Evolutionary conservation across 2,329 filamentous ascomycete species (phyloP).

Genomic region (Colletotrichum musae): DNA sequence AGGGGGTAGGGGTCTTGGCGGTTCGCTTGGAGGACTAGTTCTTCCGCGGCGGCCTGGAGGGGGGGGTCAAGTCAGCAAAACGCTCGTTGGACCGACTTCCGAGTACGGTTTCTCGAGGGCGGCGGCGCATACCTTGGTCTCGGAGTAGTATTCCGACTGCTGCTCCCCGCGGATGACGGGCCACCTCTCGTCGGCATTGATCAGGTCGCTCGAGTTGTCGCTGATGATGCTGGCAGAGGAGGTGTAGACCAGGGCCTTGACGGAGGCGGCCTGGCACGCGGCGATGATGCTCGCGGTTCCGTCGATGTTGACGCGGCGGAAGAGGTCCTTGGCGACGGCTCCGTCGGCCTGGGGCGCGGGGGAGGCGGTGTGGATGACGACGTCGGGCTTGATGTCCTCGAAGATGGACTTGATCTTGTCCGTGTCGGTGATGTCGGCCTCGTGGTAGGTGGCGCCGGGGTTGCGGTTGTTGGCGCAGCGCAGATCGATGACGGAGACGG

Average conservation of each 20-base stretch:
- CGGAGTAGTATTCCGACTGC: constrained; percentile 87
- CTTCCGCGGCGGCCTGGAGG: constrained; percentile 80
- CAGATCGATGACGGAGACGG: constrained; percentile 81
- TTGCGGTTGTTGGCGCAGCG: constrained; percentile 79
- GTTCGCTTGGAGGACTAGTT: constrained; percentile 84
- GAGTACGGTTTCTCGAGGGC: neutral
- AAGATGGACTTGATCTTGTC: constrained; percentile 75
- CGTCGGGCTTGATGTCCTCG: constrained; percentile 77
- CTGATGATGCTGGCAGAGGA: constrained; percentile 90
- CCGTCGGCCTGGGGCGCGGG: constrained; percentile 71
- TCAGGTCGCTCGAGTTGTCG: constrained; percentile 83
- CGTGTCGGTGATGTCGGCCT: constrained; percentile 82
- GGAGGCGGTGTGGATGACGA: constrained; percentile 93
- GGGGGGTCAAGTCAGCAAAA: constrained; percentile 9
- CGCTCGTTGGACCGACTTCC: neutral
- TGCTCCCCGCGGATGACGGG: constrained; percentile 80
- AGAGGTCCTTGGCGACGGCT: constrained; percentile 69
- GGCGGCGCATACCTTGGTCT: constrained; percentile 79
- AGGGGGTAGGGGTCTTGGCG: constrained; percentile 68
- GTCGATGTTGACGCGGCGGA: constrained; percentile 88
- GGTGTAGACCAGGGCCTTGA: constrained; percentile 90
- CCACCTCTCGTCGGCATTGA: constrained; percentile 88
- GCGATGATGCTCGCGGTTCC: constrained; percentile 85
- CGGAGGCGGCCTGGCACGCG: constrained; percentile 77
- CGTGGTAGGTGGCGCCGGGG: constrained; percentile 73